Conservation (phyloP, 164 flowering plant genomes). For the Magnolia kwangsiensis region DNA sequence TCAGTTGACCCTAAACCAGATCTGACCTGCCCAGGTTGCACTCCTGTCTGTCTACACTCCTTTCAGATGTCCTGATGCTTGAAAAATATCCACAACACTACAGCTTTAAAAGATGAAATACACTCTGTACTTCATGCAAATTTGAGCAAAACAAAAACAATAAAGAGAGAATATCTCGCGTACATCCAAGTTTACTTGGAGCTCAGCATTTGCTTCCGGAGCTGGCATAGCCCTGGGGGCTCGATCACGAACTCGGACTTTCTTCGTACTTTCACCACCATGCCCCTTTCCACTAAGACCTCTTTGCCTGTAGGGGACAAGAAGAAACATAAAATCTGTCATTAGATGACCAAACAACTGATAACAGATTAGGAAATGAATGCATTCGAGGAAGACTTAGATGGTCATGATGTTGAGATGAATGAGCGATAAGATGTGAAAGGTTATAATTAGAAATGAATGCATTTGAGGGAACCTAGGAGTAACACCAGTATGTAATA, state of each 20-base stretch:
- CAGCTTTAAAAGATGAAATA: neutral
- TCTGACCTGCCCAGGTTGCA: too few species aligned
- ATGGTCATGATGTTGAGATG: too few species aligned
- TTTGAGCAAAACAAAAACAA: neutral
- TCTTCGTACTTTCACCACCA: constrained; percentile 44
- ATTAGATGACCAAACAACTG: neutral
- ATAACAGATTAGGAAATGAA: neutral
- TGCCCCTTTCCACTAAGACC: constrained; percentile 44
- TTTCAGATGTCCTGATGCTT: too few species aligned
- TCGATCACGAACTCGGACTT: constrained; percentile 52
- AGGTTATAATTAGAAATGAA: too few species aligned
- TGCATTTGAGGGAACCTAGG: too few species aligned
- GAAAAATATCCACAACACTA: too few species aligned
- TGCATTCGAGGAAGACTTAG: too few species aligned
- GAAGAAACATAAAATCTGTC: neutral
- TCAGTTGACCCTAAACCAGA: too few species aligned
- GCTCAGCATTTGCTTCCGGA: constrained; percentile 94
- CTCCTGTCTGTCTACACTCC: too few species aligned
- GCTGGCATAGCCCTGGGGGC: constrained; percentile 72
- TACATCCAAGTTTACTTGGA: constrained; percentile 82
- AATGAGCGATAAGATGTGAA: too few species aligned
- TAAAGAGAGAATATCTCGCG: constrained; percentile 15
- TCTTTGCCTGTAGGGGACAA: constrained; percentile 43
- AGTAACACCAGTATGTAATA: too few species aligned
- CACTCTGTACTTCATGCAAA: neutral